Evolutionary conservation across 2,329 filamentous ascomycete genomes (phyloP), one percentile per base, ranked within the genome.

Genomic region (Scedosporium boydii): DNA sequence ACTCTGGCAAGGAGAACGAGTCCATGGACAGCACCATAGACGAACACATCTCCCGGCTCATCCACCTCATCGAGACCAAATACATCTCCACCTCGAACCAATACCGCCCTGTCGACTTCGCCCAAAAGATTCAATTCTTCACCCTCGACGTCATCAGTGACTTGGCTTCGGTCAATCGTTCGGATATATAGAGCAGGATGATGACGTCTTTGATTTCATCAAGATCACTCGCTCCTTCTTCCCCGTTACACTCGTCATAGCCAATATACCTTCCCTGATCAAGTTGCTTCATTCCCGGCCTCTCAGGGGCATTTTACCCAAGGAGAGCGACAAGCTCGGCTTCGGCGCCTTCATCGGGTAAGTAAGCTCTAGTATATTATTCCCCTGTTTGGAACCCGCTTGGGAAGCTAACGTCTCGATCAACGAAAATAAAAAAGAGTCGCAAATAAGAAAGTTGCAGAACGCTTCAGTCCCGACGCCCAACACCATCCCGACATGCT

Each of bases 131-230:
- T 3, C 79, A 82, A 51, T 84, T 76, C 71, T 79, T 84, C 62
- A 82, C 81, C 0, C 70, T 85, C 4, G 83, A 86, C 63, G 77
- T 84, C 46, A 82, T 86, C 65, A 80, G 76, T 41, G 76, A 77
- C 51, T 68, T 86, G 4, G 79, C 79, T 0, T 84, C 56, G 82
- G 82, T 14, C 67, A 78, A 60, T 68, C 75, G 0, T 82, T 83
- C 63, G 80, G 81, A 16, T 79, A 78, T 65, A 66, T 83, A 0
- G 74, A 75, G 23, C 67, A 72, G 5, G 78, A 84, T 65, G 69
- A 72, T 3, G 81, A 83, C 64, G 72, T 78, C 0, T 78, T 78
- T 65, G 76, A 75, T 58, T 82, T 80, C 67, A 76, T 82, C 60
- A 70, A 74, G 59, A 79, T 77, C 48, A 75, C 77, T 0, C 69